phyloP scores from a whole-genome alignment of 495 filamentous ascomycete species.

The Xylaria intraflava region DNA sequence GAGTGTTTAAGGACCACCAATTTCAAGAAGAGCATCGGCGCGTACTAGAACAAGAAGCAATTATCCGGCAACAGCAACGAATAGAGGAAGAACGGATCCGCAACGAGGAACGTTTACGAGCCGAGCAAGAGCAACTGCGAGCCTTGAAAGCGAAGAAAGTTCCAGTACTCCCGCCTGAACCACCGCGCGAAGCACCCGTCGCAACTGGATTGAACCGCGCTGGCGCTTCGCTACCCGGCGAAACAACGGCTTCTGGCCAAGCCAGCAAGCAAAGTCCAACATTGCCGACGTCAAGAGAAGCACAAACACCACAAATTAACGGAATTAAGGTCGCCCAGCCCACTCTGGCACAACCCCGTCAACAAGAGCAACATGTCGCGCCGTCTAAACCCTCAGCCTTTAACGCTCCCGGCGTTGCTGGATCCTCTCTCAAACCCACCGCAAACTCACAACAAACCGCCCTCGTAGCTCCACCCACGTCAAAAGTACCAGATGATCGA shows the following conservation, averaged over 20 bases:
- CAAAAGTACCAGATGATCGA: constrained; percentile 27
- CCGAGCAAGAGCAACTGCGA: constrained; percentile 35
- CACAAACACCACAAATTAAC: constrained; percentile 9
- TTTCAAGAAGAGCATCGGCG: constrained; percentile 39
- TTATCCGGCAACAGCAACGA: constrained; percentile 31
- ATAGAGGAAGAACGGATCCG: constrained; percentile 50
- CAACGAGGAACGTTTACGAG: constrained; percentile 34
- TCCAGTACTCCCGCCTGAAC: constrained; percentile 34
- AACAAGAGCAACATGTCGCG: not conserved
- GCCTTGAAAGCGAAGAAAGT: constrained; percentile 38
- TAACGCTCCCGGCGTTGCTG: constrained; percentile 1
- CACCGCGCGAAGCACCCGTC: constrained; percentile 16
- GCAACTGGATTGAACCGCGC: not conserved
- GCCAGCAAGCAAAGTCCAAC: not conserved
- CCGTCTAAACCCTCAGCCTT: constrained; percentile 3
- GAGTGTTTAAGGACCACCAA: constrained; percentile 38
- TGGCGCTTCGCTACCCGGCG: not conserved
- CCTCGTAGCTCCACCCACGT: not conserved
- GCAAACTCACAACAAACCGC: not conserved
- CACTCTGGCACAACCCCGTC: constrained; percentile 6
- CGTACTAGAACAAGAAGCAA: constrained; percentile 42
- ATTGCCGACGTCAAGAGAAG: constrained; percentile 7
- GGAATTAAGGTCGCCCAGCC: constrained; percentile 11
- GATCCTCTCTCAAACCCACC: not conserved
- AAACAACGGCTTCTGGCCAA: not conserved